phyloP scores from a whole-genome alignment of 2,329 filamentous ascomycete genomes.

The Colletotrichum spaethianum region DNA sequence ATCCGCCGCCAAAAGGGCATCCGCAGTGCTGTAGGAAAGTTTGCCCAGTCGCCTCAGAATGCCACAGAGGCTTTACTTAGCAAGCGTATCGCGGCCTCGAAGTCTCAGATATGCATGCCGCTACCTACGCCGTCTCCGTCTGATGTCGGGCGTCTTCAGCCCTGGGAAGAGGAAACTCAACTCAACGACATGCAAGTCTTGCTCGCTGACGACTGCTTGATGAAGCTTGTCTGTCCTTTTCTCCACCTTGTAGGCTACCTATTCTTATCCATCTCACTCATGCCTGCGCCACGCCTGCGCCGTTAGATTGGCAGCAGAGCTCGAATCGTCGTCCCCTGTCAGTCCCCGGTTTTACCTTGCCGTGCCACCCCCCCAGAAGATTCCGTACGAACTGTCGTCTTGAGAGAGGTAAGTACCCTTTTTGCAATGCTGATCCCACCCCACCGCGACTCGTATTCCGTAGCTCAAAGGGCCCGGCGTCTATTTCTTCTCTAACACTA shows the following conservation, averaged over 20 bases:
- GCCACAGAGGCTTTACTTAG: background rate
- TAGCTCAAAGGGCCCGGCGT: background rate
- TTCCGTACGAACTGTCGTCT: constrained; percentile 17
- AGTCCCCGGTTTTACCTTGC: background rate
- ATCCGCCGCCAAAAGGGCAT: background rate
- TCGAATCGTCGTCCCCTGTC: background rate
- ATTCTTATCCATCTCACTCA: background rate
- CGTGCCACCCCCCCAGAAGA: background rate
- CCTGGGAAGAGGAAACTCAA: background rate
- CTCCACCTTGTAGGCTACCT: background rate
- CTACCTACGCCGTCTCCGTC: too few relatives aligned
- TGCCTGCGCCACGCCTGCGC: background rate
- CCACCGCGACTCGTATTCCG: constrained; percentile 21
- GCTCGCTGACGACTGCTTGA: too few relatives aligned
- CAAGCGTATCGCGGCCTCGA: too few relatives aligned
- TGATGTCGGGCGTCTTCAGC: too few relatives aligned
- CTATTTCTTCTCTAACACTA: background rate
- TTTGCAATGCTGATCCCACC: constrained; percentile 17
- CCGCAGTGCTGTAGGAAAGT: background rate
- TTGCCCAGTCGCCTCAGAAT: background rate
- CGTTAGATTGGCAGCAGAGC: background rate
- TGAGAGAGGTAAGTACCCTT: background rate
- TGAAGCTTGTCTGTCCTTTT: background rate
- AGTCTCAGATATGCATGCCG: too few relatives aligned
- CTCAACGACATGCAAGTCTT: too few relatives aligned